Conservation (phyloP, 352 stramenopile species). For the Phytophthora europaea region DNA sequence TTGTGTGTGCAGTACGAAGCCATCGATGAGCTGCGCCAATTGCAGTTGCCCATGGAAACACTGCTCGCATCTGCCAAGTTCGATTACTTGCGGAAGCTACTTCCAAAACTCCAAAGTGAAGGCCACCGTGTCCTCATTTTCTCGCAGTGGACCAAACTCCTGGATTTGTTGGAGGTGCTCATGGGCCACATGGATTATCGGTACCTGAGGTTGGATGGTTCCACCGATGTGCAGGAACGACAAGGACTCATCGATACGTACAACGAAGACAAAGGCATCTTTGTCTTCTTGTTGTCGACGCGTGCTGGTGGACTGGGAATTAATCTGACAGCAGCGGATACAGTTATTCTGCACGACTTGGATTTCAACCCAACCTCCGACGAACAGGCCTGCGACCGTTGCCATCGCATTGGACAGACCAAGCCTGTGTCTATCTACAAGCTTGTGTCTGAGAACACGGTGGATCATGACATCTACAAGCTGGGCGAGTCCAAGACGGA, state of each 20-base stretch:
- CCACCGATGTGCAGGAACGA: constrained; percentile 76
- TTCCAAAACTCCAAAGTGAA: constrained; percentile 88
- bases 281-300: constrained; percentile 98
- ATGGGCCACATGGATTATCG: constrained; percentile 82
- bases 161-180: constrained; percentile 95
- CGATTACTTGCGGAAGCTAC: constrained; percentile 85
- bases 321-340: constrained; percentile 96
- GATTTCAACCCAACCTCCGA: constrained; percentile 91
- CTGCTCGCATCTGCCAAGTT: constrained; percentile 97
- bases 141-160: constrained; percentile 96
- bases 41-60: constrained; percentile 90
- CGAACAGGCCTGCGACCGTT: constrained; percentile 91
- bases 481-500: constrained; percentile 87
- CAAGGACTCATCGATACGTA: constrained; percentile 88
- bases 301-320: constrained; percentile 98
- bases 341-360: constrained; percentile 89
- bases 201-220: constrained; percentile 85
- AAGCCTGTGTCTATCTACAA: constrained; percentile 94
- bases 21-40: constrained; percentile 81
- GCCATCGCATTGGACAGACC: constrained; percentile 92
- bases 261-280: constrained; percentile 93
- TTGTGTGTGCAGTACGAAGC: constrained; percentile 91
- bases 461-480: constrained; percentile 95
- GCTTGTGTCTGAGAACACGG: constrained; percentile 90
- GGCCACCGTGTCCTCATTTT: constrained; percentile 98